Evolutionary conservation across 176 grass and related monocot species (phyloP).

Genomic region (Hordeum marinum): DNA sequence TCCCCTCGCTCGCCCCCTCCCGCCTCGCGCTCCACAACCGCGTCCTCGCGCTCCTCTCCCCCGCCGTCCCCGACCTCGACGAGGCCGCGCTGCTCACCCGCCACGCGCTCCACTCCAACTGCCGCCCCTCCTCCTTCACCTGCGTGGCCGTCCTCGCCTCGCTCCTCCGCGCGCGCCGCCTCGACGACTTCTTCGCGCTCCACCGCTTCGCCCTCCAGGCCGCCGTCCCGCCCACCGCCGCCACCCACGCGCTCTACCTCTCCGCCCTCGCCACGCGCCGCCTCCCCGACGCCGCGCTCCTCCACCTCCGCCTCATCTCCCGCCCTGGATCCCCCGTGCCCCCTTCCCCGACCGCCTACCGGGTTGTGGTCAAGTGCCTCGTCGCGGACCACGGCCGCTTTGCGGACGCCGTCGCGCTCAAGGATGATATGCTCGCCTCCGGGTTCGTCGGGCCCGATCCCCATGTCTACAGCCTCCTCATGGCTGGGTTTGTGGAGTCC

Average conservation of each 20-base stretch:
- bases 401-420: slow-evolving; percentile 47
- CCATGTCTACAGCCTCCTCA: slow-evolving; percentile 65
- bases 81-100: slow-evolving; percentile 76
- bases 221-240: slow-evolving; percentile 65
- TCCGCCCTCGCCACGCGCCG: slow-evolving; percentile 62
- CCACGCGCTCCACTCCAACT: slow-evolving; percentile 97
- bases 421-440: slow-evolving; percentile 67
- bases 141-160: slow-evolving; percentile 64
- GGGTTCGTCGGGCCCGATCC: slow-evolving; percentile 65
- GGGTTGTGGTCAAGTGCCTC: slow-evolving; percentile 56
- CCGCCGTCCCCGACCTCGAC: slow-evolving; percentile 44
- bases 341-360: slow-evolving; percentile 74
- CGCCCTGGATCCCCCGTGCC: slow-evolving; percentile 56
- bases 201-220: slow-evolving; percentile 83
- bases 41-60: slow-evolving; percentile 66
- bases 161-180: slow-evolving; percentile 55
- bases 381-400: slow-evolving; percentile 54
- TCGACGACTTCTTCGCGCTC: slow-evolving; percentile 79
- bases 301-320: slow-evolving; percentile 62
- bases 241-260: slow-evolving; percentile 78
- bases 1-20: slow-evolving; percentile 55
- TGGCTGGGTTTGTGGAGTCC: slow-evolving; percentile 45
- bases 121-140: slow-evolving; percentile 75
- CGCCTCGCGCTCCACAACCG: slow-evolving; percentile 73
- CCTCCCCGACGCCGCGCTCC: slow-evolving; percentile 57